phyloP scores from a whole-genome alignment of 495 filamentous ascomycete genomes.

The Podospora fimiseda region DNA sequence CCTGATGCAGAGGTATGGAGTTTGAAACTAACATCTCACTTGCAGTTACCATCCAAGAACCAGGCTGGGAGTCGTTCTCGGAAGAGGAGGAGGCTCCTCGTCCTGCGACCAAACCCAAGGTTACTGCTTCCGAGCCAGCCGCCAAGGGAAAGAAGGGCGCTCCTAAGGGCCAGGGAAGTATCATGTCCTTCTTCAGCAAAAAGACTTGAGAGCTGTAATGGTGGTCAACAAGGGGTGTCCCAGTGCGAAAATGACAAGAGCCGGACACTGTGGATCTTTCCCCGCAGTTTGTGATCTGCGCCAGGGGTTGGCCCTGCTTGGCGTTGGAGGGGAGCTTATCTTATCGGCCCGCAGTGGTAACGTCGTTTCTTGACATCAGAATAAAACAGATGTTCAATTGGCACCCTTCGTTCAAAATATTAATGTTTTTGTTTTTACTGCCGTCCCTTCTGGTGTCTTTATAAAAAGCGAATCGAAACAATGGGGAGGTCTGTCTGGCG shows the following conservation, averaged over 20 bases:
- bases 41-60: constrained; percentile 81
- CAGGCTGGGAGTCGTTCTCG: constrained; percentile 91
- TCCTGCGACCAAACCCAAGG: constrained; percentile 39
- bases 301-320: not conserved
- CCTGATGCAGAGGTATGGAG: not conserved
- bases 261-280: not conserved
- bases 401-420: not conserved
- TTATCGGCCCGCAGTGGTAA: not conserved
- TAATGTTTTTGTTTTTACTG: not conserved
- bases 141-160: constrained; percentile 53
- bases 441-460: too few species aligned
- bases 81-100: constrained; percentile 66
- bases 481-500: constrained; percentile 12
- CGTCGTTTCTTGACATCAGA: not conserved
- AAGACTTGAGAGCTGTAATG: too few species aligned
- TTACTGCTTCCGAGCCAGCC: constrained; percentile 14
- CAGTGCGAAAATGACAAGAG: not conserved
- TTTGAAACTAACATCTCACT: constrained; percentile 11
- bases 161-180: constrained; percentile 69
- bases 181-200: constrained; percentile 92
- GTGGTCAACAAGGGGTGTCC: not conserved
- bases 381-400: not conserved
- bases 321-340: not conserved
- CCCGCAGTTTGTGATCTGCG: not conserved
- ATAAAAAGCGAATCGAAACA: not conserved